Percentiles rank a stretch among this genome's conserved stretches.
Evolutionary conservation across 805 yeast genomes (phyloP).

Genomic region (Helenozyma baotianmanensis): DNA sequence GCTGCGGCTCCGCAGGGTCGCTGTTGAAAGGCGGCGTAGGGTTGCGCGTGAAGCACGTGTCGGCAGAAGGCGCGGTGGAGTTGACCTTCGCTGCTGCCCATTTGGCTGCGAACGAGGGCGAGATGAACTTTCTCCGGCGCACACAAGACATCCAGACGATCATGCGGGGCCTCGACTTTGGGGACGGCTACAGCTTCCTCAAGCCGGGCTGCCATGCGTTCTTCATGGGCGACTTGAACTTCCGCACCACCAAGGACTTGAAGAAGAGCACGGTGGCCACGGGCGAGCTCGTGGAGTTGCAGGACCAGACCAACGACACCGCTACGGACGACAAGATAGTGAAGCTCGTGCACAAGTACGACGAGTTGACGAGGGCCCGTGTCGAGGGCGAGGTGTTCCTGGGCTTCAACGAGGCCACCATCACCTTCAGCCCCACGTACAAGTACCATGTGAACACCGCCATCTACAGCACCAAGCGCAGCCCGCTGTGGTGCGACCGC

Average conservation of each 20-base stretch:
- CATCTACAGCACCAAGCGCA: constrained; percentile 53
- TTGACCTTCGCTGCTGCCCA: constrained; percentile 69
- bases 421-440: constrained; percentile 75
- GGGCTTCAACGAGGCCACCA: constrained; percentile 64
- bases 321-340: constrained; percentile 9
- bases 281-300: constrained; percentile 21
- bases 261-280: constrained; percentile 8
- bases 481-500: constrained; percentile 91
- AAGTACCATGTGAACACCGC: constrained; percentile 54
- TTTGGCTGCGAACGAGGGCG: constrained; percentile 76
- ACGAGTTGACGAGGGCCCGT: constrained; percentile 47
- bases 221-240: constrained; percentile 83
- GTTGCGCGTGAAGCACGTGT: constrained; percentile 40
- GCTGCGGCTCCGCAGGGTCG: constrained; percentile 57
- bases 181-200: constrained; percentile 50
- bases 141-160: constrained; percentile 49
- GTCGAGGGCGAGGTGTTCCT: constrained; percentile 43
- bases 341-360: constrained; percentile 30
- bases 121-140: constrained; percentile 40
- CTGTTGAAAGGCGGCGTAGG: constrained; percentile 76
- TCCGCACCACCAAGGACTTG: constrained; percentile 45
- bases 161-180: constrained; percentile 52
- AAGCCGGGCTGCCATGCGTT: constrained; percentile 58
- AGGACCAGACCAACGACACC: constrained; percentile 18
- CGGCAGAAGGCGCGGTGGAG: constrained; percentile 20